Evolutionary conservation across 2,329 filamentous ascomycete species (phyloP), one percentile per base, ranked within the genome.

Genomic region (Bipolaris gigantea): DNA sequence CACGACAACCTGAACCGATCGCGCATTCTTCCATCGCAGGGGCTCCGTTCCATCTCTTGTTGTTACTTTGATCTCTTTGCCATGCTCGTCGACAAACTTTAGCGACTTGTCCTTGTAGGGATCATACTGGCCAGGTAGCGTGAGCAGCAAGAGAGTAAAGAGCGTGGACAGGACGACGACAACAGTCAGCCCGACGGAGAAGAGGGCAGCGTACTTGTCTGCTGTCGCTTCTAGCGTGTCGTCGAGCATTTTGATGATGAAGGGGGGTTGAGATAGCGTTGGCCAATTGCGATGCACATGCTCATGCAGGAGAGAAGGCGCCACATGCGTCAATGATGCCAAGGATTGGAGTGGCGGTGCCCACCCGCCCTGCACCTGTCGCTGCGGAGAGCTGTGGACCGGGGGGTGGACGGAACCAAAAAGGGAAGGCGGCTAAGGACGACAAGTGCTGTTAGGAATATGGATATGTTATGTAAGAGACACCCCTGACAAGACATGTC

Each of bases 1-100:
- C 16, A 99, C 94, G 15, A 99, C 82, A 48, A 99, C 85, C 74
- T 96, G 91, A 39, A 93, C 83, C 0, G 80, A 82, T 33, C 78
- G 75, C 53, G 81, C 76, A 34, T 66, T 62, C 45, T 70, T 73
- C 48, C 57, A 67, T 25, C 49, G 40, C 18, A 53, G n/a, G 3
- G 60, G 57, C 13, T 64, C 55, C 39, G 62, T 66, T 13, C 61
- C 65, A 50, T 70, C 61, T 46, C 42, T 62, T 30, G 50, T 57
- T 33, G 57, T 63, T 47, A 55, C 48, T 34, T 66, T 54, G 25
- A 63, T 41, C 27, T 63, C 60, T 10, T 64, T 56, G n/a, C 68
- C 65, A 44, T 66, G 38, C n/a, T 64, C 63, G 38, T 66, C 63
- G n/a, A 63, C 56, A 32, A 62, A 56, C 39, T 55, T 59, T 16